Base-by-base conservation (phyloP, 345 rosid genomes). In the Cardamine chenopodiifolia region DNA sequence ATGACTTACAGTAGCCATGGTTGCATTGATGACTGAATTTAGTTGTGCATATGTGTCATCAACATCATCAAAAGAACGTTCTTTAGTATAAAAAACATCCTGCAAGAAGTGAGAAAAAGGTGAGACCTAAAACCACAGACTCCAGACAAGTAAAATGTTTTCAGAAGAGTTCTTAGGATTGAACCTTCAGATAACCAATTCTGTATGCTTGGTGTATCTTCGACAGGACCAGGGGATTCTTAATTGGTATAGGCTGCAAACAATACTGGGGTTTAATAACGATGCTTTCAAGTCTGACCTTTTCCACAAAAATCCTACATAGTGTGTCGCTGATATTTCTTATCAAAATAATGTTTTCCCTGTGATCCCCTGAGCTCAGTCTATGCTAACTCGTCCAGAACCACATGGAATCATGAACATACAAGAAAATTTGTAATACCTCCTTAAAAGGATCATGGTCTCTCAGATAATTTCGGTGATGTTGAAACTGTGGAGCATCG, bases 141-240 rank as follows among this genome's bases (percentile, higher is more conserved):
- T n/a, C n/a, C n/a, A n/a, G n/a, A n/a, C n/a, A n/a, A 54, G 42
- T 57, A 39, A 39, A 26, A 19, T 40, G 72, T 63, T 54, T 68
- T 23, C 34, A 62, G 60, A 17, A 64, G 74, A 18, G 75, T 23
- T 59, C 62, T 19, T 53, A 25, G 75, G 69, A 64, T 65, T 37
- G 79, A 74, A 91, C 98, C 96, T 94, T 91, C 77, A 94, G 69
- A 83, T 87, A 91, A 73, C 93, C 88, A 84, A 94, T 86, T 88
- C 88, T 88, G 57, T 88, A 90, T 3, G 89, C 85, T 80, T 88
- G 95, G 78, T 94, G 97, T 81, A 94, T 90, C 86, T 87, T 91
- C 54, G 97, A 88, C 47, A 88, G 77, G 78, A 91, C 92, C 67
- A 75, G 20, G 20, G 83, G 78, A 80, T 90, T 87, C 78, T 83